These are phyloP conservation scores for Phytopythium aichiense DNA, from an alignment of 352 stramenopile genomes.

Conservation along the genomic window DNA sequence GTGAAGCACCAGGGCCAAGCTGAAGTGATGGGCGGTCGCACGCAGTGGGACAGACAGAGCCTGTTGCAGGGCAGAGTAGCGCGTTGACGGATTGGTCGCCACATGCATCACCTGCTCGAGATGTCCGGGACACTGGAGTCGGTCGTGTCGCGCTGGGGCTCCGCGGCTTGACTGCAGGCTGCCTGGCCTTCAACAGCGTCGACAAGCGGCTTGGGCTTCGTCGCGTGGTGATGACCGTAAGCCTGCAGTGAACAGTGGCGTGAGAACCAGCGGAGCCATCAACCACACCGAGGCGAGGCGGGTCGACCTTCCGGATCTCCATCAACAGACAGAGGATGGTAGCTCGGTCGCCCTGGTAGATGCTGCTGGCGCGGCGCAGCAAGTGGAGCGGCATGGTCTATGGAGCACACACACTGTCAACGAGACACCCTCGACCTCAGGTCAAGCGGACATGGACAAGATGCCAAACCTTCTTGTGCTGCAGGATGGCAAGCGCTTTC, in stretches of 20 bases:
- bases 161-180: no score
- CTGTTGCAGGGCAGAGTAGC: no score
- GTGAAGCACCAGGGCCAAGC: no score
- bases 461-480: constrained; percentile 50
- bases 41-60: no score
- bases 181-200: no score
- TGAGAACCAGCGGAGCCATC: background rate
- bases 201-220: no score
- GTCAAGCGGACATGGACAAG: background rate
- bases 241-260: background rate
- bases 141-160: no score
- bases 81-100: no score
- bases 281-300: background rate
- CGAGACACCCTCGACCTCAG: background rate
- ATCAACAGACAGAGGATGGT: constrained; percentile 37
- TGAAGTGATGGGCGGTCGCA: no score
- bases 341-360: constrained; percentile 28
- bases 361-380: constrained; percentile 31
- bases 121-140: no score
- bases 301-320: constrained; percentile 39
- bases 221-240: background rate
- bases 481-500: constrained; percentile 56
- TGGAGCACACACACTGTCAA: no score
- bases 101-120: no score
- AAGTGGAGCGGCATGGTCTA: constrained; percentile 52